phyloP scores from a whole-genome alignment of 2,329 filamentous ascomycete species.

The Chaetomiaceae sp. region DNA sequence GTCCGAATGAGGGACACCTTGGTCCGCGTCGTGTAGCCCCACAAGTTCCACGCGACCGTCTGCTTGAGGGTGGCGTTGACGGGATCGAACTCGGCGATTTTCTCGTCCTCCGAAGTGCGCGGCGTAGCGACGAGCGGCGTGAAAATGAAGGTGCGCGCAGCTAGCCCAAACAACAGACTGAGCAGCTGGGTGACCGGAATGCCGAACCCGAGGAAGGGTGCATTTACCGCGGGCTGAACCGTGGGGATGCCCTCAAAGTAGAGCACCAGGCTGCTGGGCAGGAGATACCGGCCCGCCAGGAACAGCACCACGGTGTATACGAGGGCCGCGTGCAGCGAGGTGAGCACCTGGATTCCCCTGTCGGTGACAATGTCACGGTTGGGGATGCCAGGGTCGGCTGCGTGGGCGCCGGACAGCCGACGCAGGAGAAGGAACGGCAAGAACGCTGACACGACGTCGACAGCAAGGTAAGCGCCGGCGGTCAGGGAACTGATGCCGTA shows the following conservation, averaged over 20 bases:
- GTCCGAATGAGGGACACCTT: conserved; percentile 65
- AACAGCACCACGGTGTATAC: conserved; percentile 75
- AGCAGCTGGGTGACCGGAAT: conserved; percentile 50
- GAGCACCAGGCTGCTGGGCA: conserved; percentile 67
- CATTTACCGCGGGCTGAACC: conserved; percentile 62
- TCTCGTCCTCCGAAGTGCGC: conserved; percentile 44
- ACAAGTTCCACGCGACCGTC: conserved; percentile 69
- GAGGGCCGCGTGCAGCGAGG: conserved; percentile 61
- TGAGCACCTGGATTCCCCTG: conserved; percentile 57
- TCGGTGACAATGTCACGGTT: conserved; percentile 65
- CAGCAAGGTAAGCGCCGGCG: conserved; percentile 55
- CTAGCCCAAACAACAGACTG: conserved; percentile 57
- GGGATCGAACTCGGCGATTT: conserved; percentile 56
- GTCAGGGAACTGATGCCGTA: conserved; percentile 65
- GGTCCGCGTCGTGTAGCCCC: conserved; percentile 60
- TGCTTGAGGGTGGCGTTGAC: conserved; percentile 61
- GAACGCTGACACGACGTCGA: conserved; percentile 65
- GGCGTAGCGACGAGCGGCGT: conserved; percentile 57
- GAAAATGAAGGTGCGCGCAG: conserved; percentile 74
- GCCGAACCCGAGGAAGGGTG: conserved; percentile 53
- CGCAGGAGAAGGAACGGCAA: conserved; percentile 74
- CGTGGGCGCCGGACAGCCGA: conserved; percentile 60
- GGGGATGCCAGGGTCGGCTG: conserved; percentile 47
- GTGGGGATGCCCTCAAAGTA: conserved; percentile 71
- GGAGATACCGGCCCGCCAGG: conserved; percentile 61